Percentiles rank a stretch among this genome's conserved stretches.
phyloP scores from a whole-genome alignment of 345 rosid genomes.

The Microcos paniculata region DNA sequence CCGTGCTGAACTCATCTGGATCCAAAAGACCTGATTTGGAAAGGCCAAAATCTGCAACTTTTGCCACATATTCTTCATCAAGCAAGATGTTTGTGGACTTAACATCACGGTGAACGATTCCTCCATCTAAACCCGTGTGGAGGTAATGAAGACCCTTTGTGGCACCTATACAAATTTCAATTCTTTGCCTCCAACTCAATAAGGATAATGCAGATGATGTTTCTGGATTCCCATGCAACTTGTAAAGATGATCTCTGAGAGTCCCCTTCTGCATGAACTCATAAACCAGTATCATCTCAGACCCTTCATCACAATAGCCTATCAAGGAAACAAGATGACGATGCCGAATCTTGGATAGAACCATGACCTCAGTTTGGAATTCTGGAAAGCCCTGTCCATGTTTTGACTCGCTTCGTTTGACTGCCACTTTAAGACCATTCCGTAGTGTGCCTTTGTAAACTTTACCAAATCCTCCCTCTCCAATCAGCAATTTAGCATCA shows the following conservation, averaged over 20 bases:
- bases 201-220: constrained; percentile 25
- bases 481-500: constrained; percentile 29
- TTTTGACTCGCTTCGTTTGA: constrained; percentile 44
- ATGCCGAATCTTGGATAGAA: constrained; percentile 60
- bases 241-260: constrained; percentile 46
- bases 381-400: constrained; percentile 49
- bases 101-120: constrained; percentile 57
- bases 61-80: constrained; percentile 39
- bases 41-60: constrained; percentile 65
- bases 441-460: constrained; percentile 41
- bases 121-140: constrained; percentile 37
- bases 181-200: constrained; percentile 52
- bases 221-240: neutral
- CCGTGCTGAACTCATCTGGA: constrained; percentile 35
- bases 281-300: constrained; percentile 60
- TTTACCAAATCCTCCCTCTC: constrained; percentile 47
- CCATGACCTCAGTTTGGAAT: constrained; percentile 54
- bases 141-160: constrained; percentile 55
- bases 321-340: constrained; percentile 67
- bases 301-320: constrained; percentile 59
- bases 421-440: constrained; percentile 45
- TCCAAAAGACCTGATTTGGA: constrained; percentile 37
- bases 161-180: constrained; percentile 62
- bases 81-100: constrained; percentile 62
- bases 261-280: constrained; percentile 66